phyloP scores from a whole-genome alignment of 331 rosid species.

The Rhamnella rubrinervis region DNA sequence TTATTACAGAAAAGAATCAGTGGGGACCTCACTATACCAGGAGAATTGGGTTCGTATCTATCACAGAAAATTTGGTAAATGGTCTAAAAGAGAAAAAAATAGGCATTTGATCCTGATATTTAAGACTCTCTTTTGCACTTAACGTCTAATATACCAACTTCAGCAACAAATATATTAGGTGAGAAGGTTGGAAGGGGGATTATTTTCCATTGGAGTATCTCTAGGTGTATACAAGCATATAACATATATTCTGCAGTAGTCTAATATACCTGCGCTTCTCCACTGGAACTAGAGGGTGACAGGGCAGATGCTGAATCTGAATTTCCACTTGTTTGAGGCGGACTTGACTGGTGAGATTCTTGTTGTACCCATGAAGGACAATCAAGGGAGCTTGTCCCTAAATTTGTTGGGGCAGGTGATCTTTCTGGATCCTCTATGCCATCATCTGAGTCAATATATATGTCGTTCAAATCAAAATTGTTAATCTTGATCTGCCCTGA shows the following conservation, averaged over 20 bases:
- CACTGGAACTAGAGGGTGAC: constrained; percentile 82
- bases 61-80: too few relatives aligned
- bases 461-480: constrained; percentile 65
- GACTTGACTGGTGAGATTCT: constrained; percentile 67
- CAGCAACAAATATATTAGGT: not conserved
- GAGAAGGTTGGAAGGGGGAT: not conserved
- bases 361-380: constrained; percentile 52
- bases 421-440: constrained; percentile 42
- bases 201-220: not conserved
- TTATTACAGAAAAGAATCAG: not conserved
- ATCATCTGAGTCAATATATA: constrained; percentile 49
- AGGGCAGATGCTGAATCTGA: constrained; percentile 78
- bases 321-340: constrained; percentile 78
- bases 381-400: constrained; percentile 44
- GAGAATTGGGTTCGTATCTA: not conserved
- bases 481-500: constrained; percentile 50
- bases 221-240: not conserved
- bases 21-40: not conserved
- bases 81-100: too few relatives aligned
- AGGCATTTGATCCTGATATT: too few relatives aligned
- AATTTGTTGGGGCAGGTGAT: constrained; percentile 36
- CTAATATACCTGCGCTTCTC: constrained; percentile 76
- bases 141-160: too few relatives aligned
- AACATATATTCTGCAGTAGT: constrained; percentile 8
- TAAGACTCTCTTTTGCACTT: not conserved